Conservation (phyloP, 148 eudicot genomes). For the Spergularia marina region DNA sequence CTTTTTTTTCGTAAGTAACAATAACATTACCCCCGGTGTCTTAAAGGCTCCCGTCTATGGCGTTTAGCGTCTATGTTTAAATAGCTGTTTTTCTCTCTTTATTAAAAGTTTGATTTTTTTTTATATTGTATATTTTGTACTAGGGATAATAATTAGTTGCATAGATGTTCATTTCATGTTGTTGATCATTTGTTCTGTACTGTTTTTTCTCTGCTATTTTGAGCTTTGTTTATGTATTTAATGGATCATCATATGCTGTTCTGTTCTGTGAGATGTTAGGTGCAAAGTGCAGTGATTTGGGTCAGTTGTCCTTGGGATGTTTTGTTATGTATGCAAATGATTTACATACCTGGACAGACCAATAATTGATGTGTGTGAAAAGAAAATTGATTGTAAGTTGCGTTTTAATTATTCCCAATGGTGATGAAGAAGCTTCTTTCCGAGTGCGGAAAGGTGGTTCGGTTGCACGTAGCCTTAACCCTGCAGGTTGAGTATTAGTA, state of each 20-base stretch:
- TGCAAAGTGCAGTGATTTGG: background rate
- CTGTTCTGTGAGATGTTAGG: no score
- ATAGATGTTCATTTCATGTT: background rate
- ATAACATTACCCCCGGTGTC: no score
- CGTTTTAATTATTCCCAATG: background rate
- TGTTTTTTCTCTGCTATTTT: background rate
- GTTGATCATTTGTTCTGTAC: background rate
- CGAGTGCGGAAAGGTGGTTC: no score
- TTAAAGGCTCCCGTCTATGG: no score
- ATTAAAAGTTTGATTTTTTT: background rate
- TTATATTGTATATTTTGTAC: background rate
- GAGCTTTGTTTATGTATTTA: background rate
- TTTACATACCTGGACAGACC: background rate
- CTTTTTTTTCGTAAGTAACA: no score
- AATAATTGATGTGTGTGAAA: background rate
- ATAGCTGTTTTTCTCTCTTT: background rate
- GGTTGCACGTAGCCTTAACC: no score
- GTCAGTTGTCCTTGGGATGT: background rate
- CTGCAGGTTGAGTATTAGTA: no score
- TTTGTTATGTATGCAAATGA: background rate
- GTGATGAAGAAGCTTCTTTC: no score
- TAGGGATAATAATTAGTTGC: background rate
- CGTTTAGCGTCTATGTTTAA: no score
- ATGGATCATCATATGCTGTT: background rate
- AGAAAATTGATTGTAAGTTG: background rate